phyloP scores from a whole-genome alignment of 164 flowering plant species.

The Annona cherimola region DNA sequence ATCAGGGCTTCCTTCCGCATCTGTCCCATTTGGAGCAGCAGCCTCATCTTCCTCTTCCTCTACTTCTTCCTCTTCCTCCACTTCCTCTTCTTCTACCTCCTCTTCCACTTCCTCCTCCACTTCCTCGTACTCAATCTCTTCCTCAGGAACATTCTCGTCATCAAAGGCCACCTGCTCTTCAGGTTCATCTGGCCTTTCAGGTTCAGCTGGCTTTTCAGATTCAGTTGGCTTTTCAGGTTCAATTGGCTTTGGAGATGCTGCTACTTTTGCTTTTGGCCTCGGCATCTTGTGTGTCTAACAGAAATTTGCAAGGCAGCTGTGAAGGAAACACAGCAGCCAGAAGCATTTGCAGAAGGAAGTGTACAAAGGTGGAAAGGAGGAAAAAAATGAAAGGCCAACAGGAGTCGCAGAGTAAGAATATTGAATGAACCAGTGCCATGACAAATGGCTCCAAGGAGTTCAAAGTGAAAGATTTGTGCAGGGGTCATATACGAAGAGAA shows the following conservation, averaged over 20 bases:
- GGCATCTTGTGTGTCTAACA: slow-evolving; percentile 68
- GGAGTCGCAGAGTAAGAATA: slow-evolving; percentile 59
- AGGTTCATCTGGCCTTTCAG: slow-evolving; percentile 2
- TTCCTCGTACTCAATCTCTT: slow-evolving; percentile 72
- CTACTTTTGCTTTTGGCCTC: slow-evolving; percentile 36
- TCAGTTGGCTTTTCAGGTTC: slow-evolving; percentile 41
- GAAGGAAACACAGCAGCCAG: slow-evolving; percentile 68
- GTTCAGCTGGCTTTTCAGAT: slow-evolving; percentile 34
- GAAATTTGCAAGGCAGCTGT: slow-evolving; percentile 64
- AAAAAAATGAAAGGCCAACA: slow-evolving; percentile 71
- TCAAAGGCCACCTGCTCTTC: slow-evolving; percentile 60
- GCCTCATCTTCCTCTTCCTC: slow-evolving; percentile 40
- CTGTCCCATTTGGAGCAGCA: slow-evolving; percentile 18
- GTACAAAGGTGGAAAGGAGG: slow-evolving; percentile 58
- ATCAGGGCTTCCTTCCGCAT: slow-evolving; percentile 18
- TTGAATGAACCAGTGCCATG: slow-evolving; percentile 49
- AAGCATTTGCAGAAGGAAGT: slow-evolving; percentile 68
- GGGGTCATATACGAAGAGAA: slow-evolving; percentile 37
- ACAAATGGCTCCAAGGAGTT: slow-evolving; percentile 48
- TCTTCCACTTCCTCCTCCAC: slow-evolving; percentile 62
- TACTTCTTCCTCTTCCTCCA: slow-evolving; percentile 31
- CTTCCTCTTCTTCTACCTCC: slow-evolving; percentile 44
- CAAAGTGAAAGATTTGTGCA: slow-evolving; percentile 37
- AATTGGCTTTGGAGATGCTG: slow-evolving; percentile 32
- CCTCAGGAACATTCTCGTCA: slow-evolving; percentile 56